Evolutionary conservation across 257 asterid species (phyloP).

Genomic region (Leonotis leonurus): DNA sequence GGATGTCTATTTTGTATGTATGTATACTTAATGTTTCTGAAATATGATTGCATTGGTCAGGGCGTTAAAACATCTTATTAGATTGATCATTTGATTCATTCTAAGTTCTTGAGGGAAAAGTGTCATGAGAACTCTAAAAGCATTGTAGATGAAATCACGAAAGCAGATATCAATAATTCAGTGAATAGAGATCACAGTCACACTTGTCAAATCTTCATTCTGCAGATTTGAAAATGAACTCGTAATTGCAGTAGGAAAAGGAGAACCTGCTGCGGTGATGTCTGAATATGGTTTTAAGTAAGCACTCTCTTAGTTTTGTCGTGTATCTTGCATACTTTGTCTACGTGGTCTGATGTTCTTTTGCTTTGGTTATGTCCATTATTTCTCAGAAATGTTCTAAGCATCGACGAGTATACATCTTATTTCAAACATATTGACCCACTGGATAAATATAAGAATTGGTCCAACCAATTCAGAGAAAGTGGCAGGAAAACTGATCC

Average conservation of each 20-base stretch:
- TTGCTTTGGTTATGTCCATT: constrained; percentile 19
- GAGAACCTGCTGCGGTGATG: constrained; percentile 82
- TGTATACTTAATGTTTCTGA: background rate
- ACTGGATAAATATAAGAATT: constrained; percentile 53
- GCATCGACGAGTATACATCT: constrained; percentile 77
- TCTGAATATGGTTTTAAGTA: constrained; percentile 90
- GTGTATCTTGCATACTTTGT: constrained; percentile 7
- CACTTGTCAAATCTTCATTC: constrained; percentile 1
- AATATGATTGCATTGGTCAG: background rate
- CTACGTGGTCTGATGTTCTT: constrained; percentile 6
- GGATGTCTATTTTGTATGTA: constrained; percentile 3
- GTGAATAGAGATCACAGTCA: constrained; percentile 2
- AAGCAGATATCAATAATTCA: background rate
- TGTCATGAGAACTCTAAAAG: background rate
- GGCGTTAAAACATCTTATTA: background rate
- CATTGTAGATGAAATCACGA: background rate
- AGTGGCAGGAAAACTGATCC: constrained; percentile 32
- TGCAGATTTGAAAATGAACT: constrained; percentile 68
- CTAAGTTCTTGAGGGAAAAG: background rate
- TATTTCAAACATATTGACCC: constrained; percentile 85
- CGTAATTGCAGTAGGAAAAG: constrained; percentile 78
- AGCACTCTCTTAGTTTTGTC: constrained; percentile 11
- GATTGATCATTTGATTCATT: background rate
- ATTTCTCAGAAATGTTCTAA: constrained; percentile 59
- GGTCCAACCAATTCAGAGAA: constrained; percentile 29